Evolutionary conservation across 1,139 yeast species (phyloP), one percentile per base, ranked within the genome.

Genomic region (Yamadazyma buinensis): DNA sequence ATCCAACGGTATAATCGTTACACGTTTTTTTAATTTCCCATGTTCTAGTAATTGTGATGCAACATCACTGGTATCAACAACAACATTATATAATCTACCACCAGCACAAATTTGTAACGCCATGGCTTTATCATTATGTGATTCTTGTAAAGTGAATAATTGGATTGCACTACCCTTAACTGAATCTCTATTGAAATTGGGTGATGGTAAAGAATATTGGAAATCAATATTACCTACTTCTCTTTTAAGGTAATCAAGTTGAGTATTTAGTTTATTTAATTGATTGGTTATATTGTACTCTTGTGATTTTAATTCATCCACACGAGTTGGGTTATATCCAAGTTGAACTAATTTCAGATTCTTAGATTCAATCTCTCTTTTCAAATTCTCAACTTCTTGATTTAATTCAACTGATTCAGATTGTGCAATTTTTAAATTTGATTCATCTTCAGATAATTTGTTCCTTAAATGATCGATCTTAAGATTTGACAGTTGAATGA

Each of bases 61-160:
- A 5, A 87, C 83, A 18, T 69, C 78, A 38, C 94, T 94, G 35
- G 77, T 82, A 49, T 90, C 97, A 23, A 94, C 98, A 34, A 94
- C 88, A 26, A 94, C 88, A 51, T 90, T 88, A 57, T 80, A 94
- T 26, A 94, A 61, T 46, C 94, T 71, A 3, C 92, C 95, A 31
- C 98, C 98, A 4, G 97, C 98, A 58, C 96, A 84, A 2, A 86
- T 83, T 57, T 94, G 97, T 30, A 94, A 64, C 0, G 98, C 98
- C 28, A 83, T 71, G 0, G 95, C 84, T 39, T 82, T 80, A 23
- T 76, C 73, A 34, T 64, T 58, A 38, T 84, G 77, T 2, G 67
- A 54, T 38, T 79, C 78, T 15, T 75, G 75, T 19, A 94, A 57
- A 1, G 72, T 63, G 52, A 94, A 88, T 34, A 92, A 62, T 51